phyloP scores from a whole-genome alignment of 2,329 filamentous ascomycete species.

The Chaetoscypha palmicola region DNA sequence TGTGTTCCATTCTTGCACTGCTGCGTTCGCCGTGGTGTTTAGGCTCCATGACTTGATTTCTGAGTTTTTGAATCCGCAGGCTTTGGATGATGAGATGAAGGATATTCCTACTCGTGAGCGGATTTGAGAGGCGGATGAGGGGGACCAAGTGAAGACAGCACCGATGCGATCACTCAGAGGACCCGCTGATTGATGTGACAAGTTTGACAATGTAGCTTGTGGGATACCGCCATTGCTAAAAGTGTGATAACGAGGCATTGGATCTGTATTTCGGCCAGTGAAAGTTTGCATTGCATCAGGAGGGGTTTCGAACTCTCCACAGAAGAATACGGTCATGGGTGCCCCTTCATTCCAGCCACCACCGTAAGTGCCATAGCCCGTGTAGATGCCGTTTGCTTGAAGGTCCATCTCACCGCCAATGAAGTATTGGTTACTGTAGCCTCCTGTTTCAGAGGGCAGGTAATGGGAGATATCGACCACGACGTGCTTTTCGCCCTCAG shows the following conservation, averaged over 20 bases:
- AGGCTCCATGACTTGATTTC: slow-evolving; percentile 39
- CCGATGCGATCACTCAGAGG: slow-evolving; percentile 40
- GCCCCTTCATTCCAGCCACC: slow-evolving; percentile 33
- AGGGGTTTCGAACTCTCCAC: slow-evolving; percentile 48
- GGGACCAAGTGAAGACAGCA: slow-evolving; percentile 41
- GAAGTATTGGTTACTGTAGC: slow-evolving; percentile 39
- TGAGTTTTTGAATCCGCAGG: slow-evolving; percentile 26
- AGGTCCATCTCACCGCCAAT: slow-evolving; percentile 37
- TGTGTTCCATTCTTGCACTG: slow-evolving; percentile 47
- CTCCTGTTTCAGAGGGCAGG: slow-evolving; percentile 36
- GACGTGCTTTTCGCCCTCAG: slow-evolving; percentile 32
- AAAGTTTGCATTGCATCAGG: slow-evolving; percentile 38
- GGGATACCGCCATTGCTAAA: slow-evolving; percentile 8
- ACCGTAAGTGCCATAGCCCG: slow-evolving; percentile 40
- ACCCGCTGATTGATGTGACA: slow-evolving; percentile 16
- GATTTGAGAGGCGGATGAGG: slow-evolving; percentile 30
- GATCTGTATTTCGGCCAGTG: slow-evolving; percentile 33
- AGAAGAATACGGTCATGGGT: slow-evolving; percentile 46
- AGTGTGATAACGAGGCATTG: slow-evolving; percentile 29
- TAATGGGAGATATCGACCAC: slow-evolving; percentile 44
- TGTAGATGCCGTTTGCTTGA: slow-evolving; percentile 36
- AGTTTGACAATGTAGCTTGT: slow-evolving; percentile 8
- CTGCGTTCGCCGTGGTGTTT: slow-evolving; percentile 33
- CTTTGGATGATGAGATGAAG: slow-evolving; percentile 9
- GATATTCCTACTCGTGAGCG: slow-evolving; percentile 32